These are phyloP conservation scores for Astrephomene gubernaculifera DNA, from an alignment of 139 green algal genomes.

Conservation along the genomic window DNA sequence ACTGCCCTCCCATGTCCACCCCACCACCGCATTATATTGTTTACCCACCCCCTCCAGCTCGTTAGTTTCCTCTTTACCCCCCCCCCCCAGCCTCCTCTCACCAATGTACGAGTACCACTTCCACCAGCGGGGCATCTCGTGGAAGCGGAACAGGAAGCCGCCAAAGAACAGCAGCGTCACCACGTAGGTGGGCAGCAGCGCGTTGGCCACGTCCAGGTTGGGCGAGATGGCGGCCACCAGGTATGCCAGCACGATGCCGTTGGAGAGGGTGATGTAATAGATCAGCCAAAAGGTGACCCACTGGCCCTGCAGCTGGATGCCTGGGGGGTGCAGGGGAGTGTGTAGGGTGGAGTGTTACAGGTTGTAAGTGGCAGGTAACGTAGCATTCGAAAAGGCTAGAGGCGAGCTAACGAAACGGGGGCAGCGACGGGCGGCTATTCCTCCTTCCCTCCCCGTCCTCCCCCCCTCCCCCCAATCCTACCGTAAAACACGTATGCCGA, in stretches of 20 bases:
- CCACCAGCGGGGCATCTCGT: slow-evolving; percentile 72
- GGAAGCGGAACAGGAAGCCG: slow-evolving; percentile 73
- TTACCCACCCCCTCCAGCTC: no score
- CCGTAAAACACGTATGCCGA: slow-evolving; percentile 30
- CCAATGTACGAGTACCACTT: slow-evolving; percentile 49
- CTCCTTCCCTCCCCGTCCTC: no score
- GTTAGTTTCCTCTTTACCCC: no score
- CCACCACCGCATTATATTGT: no score
- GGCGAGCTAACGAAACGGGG: no score
- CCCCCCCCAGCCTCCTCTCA: neutral
- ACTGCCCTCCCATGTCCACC: no score
- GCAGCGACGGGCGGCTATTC: neutral
- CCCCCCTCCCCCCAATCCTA: neutral
- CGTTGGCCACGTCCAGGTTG: slow-evolving; percentile 86
- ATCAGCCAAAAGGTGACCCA: slow-evolving; percentile 66
- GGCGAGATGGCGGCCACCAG: slow-evolving; percentile 75
- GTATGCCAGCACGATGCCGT: slow-evolving; percentile 77
- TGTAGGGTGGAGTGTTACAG: no score
- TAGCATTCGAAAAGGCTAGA: no score
- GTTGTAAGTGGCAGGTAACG: no score
- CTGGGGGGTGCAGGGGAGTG: neutral
- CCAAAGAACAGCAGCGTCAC: slow-evolving; percentile 74
- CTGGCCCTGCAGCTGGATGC: slow-evolving; percentile 53
- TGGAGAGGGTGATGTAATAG: slow-evolving; percentile 61
- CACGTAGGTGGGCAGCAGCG: slow-evolving; percentile 73